Evolutionary conservation across 2,329 filamentous ascomycete species (phyloP).

Genomic region (Leptographium wingfieldii): DNA sequence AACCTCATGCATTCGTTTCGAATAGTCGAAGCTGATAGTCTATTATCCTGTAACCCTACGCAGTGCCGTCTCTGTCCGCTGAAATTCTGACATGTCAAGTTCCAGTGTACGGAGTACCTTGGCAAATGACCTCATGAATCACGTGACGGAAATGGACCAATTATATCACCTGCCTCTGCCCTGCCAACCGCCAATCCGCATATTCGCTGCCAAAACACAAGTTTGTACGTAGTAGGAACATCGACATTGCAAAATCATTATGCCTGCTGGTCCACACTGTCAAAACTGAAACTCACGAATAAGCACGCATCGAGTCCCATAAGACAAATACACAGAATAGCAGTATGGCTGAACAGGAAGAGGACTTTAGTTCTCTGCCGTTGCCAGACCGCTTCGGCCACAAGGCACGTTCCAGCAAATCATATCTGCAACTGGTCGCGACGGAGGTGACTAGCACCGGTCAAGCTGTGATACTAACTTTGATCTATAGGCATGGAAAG

Average conservation of each 20-base stretch:
- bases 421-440: not conserved
- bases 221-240: not conserved
- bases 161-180: not conserved
- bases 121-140: not conserved
- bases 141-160: not conserved
- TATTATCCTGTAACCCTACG: too few relatives aligned
- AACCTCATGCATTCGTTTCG: too few relatives aligned
- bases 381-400: constrained; percentile 71
- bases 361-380: constrained; percentile 70
- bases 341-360: constrained; percentile 67
- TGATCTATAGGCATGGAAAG: constrained; percentile 69
- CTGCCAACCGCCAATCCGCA: not conserved
- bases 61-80: too few relatives aligned
- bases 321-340: not conserved
- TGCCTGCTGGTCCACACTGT: not conserved
- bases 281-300: not conserved
- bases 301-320: not conserved
- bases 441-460: not conserved
- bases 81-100: too few relatives aligned
- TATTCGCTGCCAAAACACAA: not conserved
- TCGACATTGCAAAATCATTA: not conserved
- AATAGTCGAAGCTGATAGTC: too few relatives aligned
- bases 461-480: not conserved
- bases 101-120: not conserved
- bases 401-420: constrained; percentile 42